These are phyloP conservation scores for Piromyces finnis DNA, from an alignment of 192 early-diverging fungal species.

Conservation along the genomic window DNA sequence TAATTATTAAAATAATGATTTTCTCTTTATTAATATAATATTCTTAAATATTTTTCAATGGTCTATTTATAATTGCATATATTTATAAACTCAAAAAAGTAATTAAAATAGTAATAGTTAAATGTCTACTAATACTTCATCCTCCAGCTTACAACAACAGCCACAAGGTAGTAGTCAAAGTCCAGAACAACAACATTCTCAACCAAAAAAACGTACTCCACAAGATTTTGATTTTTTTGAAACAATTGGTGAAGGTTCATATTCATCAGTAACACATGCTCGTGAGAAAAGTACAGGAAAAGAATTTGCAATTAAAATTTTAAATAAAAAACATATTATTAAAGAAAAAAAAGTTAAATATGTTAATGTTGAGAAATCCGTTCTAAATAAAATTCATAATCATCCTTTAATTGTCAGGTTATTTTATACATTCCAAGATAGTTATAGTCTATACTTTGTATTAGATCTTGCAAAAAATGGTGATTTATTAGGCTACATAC, in stretches of 20 bases:
- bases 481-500: conserved; percentile 69
- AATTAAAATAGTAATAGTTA: background rate
- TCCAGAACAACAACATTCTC: background rate
- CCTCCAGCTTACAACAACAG: background rate
- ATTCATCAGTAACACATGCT: conserved; percentile 78
- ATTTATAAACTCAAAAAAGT: too few relatives aligned
- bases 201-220: background rate
- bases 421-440: conserved; percentile 93
- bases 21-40: too few relatives aligned
- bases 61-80: too few relatives aligned
- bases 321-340: conserved; percentile 36
- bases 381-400: conserved; percentile 50
- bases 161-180: background rate
- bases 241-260: conserved; percentile 83
- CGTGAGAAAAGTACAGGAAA: conserved; percentile 46
- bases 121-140: background rate
- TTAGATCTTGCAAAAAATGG: conserved; percentile 80
- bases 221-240: conserved; percentile 36
- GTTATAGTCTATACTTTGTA: conserved; percentile 76
- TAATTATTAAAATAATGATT: too few relatives aligned
- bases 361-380: conserved; percentile 76
- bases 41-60: too few relatives aligned
- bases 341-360: conserved; percentile 94
- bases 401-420: conserved; percentile 85
- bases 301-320: conserved; percentile 76